These are phyloP conservation scores for Allium sativum DNA, from an alignment of 106 monocot species.

Conservation along the genomic window DNA sequence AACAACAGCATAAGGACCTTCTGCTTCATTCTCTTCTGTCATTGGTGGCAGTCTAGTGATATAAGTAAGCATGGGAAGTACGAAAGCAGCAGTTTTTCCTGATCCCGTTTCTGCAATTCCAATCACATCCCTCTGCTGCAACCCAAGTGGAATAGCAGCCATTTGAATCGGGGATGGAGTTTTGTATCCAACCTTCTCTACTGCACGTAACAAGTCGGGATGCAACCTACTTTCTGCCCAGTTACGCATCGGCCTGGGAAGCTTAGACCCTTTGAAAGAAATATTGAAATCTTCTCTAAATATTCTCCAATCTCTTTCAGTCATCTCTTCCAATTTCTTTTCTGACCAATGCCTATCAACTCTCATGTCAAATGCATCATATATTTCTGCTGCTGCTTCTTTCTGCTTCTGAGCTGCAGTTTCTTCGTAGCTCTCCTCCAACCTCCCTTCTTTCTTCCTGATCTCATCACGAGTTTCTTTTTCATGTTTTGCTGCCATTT, in stretches of 20 bases:
- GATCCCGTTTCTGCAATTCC: conserved; percentile 97
- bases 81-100: conserved; percentile 92
- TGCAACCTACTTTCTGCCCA: conserved; percentile 77
- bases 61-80: conserved; percentile 90
- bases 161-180: conserved; percentile 91
- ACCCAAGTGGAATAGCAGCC: conserved; percentile 90
- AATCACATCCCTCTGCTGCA: conserved; percentile 98
- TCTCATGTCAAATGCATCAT: conserved; percentile 92
- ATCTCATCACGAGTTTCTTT: conserved; percentile 82
- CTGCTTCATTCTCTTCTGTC: conserved; percentile 84
- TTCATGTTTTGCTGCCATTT: conserved; percentile 63
- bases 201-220: conserved; percentile 63
- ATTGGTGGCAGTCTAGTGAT: conserved; percentile 79
- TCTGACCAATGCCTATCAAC: conserved; percentile 95
- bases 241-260: conserved; percentile 82
- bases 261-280: conserved; percentile 74
- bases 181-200: conserved; percentile 88
- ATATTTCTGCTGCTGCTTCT: conserved; percentile 79
- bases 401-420: conserved; percentile 39
- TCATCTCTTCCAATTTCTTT: conserved; percentile 92
- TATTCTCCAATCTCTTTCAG: conserved; percentile 93
- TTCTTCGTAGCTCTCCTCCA: conserved; percentile 72
- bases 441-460: conserved; percentile 63
- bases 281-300: conserved; percentile 97
- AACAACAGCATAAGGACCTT: conserved; percentile 94